Evolutionary conservation across 176 grass and related monocot species (phyloP).

Genomic region (Carex kokanica): DNA sequence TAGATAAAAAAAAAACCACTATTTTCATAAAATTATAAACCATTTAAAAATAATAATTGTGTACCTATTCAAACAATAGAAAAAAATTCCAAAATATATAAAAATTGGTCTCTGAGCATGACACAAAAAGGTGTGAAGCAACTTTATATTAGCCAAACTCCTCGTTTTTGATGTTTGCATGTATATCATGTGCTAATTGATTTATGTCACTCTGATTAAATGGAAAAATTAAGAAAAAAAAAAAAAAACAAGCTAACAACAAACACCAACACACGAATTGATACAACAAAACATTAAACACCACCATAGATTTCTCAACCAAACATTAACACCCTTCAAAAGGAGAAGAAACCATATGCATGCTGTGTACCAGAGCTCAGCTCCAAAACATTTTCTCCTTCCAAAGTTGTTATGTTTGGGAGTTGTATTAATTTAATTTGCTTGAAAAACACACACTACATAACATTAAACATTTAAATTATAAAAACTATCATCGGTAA

Average conservation of each 20-base stretch:
- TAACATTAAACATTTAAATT: neutral
- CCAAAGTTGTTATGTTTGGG: neutral
- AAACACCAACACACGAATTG: neutral
- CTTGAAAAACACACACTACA: neutral
- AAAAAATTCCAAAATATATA: too few relatives aligned
- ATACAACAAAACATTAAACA: neutral
- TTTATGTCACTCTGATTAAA: neutral
- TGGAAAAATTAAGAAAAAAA: neutral
- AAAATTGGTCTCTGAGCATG: too few relatives aligned
- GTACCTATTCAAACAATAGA: too few relatives aligned
- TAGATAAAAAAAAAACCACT: too few relatives aligned
- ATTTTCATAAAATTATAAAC: too few relatives aligned
- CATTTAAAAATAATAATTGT: too few relatives aligned
- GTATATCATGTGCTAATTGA: neutral
- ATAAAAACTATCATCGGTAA: neutral
- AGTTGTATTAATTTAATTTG: neutral
- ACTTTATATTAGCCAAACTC: too few relatives aligned
- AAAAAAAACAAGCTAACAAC: neutral
- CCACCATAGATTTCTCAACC: conserved; percentile 12
- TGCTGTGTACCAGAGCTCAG: neutral
- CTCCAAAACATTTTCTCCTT: neutral
- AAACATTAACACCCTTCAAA: neutral
- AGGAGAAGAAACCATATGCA: neutral
- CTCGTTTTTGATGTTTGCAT: neutral
- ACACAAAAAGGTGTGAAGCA: too few relatives aligned